phyloP scores from a whole-genome alignment of 2,329 filamentous ascomycete species.

The Mycocentrospora acerina region DNA sequence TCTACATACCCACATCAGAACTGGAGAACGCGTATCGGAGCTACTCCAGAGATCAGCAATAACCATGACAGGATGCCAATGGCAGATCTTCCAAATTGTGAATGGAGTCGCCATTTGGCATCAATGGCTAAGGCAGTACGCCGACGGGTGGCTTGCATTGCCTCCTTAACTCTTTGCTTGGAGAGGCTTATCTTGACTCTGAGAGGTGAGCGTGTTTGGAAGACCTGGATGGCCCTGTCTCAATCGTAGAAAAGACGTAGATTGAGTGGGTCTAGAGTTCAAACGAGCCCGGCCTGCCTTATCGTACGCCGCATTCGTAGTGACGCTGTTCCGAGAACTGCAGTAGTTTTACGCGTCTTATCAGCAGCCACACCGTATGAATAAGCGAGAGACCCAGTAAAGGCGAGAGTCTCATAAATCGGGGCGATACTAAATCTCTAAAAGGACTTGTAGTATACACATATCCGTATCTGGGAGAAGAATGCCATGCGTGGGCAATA shows the following conservation, averaged over 20 bases:
- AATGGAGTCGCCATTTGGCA: too few species aligned
- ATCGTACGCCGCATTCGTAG: conserved; percentile 2
- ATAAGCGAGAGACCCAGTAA: conserved; percentile 4
- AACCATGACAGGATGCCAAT: too few species aligned
- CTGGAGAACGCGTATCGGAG: too few species aligned
- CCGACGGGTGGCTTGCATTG: background rate
- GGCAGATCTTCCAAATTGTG: too few species aligned
- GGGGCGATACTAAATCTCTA: too few species aligned
- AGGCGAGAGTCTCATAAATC: too few species aligned
- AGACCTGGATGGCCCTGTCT: conserved; percentile 2
- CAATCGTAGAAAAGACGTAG: conserved; percentile 2
- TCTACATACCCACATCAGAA: too few species aligned
- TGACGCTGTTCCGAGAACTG: conserved; percentile 1
- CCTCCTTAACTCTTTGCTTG: background rate
- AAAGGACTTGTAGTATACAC: too few species aligned
- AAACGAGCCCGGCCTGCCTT: conserved; percentile 2
- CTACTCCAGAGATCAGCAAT: too few species aligned
- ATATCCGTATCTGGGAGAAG: too few species aligned
- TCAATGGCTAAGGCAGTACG: too few species aligned
- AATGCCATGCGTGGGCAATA: too few species aligned
- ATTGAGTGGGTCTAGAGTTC: conserved; percentile 5
- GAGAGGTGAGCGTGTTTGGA: conserved; percentile 1
- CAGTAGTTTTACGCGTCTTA: conserved; percentile 13
- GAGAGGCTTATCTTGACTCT: background rate
- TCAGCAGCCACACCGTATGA: conserved; percentile 5